These are phyloP conservation scores for Pelargonium citronellum DNA, from an alignment of 441 rosid species.

Conservation along the genomic window DNA sequence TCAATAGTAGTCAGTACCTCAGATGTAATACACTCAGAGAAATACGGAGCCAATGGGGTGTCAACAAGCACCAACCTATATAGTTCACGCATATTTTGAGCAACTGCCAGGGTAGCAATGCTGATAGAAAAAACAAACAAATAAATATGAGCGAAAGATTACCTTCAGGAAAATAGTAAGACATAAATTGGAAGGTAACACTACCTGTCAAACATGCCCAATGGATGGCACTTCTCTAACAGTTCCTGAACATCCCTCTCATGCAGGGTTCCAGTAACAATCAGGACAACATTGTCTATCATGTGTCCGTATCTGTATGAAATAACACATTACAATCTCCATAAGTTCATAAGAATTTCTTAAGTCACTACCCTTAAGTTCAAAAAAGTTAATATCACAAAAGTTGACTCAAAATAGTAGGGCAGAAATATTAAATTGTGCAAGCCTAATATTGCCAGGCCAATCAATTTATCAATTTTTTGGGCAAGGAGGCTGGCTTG, in stretches of 20 bases:
- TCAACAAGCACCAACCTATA: constrained; percentile 94
- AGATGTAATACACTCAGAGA: constrained; percentile 92
- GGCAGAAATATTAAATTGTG: neutral
- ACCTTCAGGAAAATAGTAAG: neutral
- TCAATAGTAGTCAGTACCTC: constrained; percentile 42
- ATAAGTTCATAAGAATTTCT: neutral
- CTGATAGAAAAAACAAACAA: constrained; percentile 33
- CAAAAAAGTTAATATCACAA: no score
- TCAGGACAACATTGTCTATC: constrained; percentile 98
- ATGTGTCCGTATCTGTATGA: constrained; percentile 84
- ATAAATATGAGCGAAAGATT: neutral
- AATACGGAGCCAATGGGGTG: constrained; percentile 94
- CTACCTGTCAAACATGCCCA: constrained; percentile 99
- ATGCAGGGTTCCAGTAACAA: constrained; percentile 94
- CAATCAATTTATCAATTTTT: no score
- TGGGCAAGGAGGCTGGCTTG: no score
- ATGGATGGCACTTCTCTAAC: constrained; percentile 91
- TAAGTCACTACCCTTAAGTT: neutral
- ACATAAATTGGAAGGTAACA: neutral
- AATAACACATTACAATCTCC: constrained; percentile 14
- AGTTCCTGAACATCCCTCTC: constrained; percentile 98
- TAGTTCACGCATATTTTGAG: constrained; percentile 97
- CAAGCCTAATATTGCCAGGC: no score
- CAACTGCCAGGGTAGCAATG: constrained; percentile 95
- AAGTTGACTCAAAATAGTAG: no score